These are phyloP conservation scores for Colletotrichum sp. DNA, from an alignment of 2,329 filamentous ascomycete genomes.

Conservation along the genomic window DNA sequence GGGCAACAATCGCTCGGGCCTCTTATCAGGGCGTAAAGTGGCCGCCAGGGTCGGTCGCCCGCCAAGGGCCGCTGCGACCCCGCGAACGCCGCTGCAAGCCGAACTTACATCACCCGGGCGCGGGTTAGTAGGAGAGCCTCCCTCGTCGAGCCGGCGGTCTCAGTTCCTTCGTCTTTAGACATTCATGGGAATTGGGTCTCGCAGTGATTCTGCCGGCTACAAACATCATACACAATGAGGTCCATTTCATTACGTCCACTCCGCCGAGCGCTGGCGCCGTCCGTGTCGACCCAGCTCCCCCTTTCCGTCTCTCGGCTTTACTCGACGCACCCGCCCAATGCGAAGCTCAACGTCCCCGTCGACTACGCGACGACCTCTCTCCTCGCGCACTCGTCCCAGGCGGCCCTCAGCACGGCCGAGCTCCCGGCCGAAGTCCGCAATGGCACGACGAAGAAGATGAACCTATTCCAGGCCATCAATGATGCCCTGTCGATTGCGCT, in stretches of 20 bases:
- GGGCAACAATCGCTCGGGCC: constrained; percentile 41
- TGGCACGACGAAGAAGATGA: constrained; percentile 82
- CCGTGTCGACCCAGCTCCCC: constrained; percentile 6
- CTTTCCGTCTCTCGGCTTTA: constrained; percentile 37
- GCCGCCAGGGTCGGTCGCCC: background rate
- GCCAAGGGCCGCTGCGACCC: constrained; percentile 16
- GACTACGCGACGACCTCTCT: constrained; percentile 86
- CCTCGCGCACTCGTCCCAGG: constrained; percentile 78
- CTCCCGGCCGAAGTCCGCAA: constrained; percentile 70
- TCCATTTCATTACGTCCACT: constrained; percentile 11
- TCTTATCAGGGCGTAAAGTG: constrained; percentile 28
- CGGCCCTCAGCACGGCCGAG: constrained; percentile 74
- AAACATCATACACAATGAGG: constrained; percentile 10
- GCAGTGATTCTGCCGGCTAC: background rate
- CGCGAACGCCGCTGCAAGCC: constrained; percentile 26
- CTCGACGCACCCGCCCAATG: constrained; percentile 63
- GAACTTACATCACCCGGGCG: constrained; percentile 22
- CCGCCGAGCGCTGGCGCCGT: constrained; percentile 16
- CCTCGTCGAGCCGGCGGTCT: constrained; percentile 5
- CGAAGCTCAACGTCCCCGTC: constrained; percentile 80
- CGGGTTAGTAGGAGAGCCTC: constrained; percentile 8
- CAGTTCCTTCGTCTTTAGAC: background rate
- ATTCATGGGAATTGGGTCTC: background rate
- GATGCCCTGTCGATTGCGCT: constrained; percentile 85
- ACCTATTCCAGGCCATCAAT: constrained; percentile 94